A percentile compares a stretch with the other conserved stretches of the same genome.
Evolutionary conservation across 352 stramenopile species (phyloP).

Genomic region (Thalassiosira exigua): DNA sequence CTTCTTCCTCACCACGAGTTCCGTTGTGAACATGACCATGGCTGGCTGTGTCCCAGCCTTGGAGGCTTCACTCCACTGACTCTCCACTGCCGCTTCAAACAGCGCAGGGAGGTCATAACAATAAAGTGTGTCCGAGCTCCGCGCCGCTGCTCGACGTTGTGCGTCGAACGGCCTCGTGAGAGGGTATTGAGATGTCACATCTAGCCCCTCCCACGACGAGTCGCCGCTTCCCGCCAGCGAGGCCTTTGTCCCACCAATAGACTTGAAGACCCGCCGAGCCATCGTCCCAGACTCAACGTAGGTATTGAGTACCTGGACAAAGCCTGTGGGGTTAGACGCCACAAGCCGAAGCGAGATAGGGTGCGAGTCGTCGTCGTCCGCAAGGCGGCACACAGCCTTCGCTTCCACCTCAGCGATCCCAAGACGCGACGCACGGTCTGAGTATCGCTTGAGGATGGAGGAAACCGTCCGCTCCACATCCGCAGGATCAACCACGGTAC

Average conservation of each 20-base stretch:
- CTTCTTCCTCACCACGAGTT: constrained; percentile 92
- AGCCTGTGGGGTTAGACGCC: constrained; percentile 97
- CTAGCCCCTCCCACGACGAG: constrained; percentile 93
- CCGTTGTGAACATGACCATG: constrained; percentile 91
- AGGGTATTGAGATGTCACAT: constrained; percentile 96
- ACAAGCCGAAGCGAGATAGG: constrained; percentile 96
- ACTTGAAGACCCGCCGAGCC: constrained; percentile 78
- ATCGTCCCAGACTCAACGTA: constrained; percentile 95
- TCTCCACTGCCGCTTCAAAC: constrained; percentile 95
- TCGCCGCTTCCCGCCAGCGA: constrained; percentile 88
- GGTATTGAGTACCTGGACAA: constrained; percentile 98
- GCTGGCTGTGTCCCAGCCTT: constrained; percentile 61
- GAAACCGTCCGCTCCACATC: constrained; percentile 96
- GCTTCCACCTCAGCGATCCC: constrained; percentile 96
- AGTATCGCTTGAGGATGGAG: constrained; percentile 87
- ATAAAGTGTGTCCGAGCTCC: constrained; percentile 92
- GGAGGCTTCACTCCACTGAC: constrained; percentile 80
- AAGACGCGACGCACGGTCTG: constrained; percentile 90
- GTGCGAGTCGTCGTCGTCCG: constrained; percentile 87
- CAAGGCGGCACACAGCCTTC: constrained; percentile 93
- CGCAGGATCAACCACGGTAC: constrained; percentile 90
- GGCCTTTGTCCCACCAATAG: constrained; percentile 91
- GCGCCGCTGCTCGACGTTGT: constrained; percentile 88
- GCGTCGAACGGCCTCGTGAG: constrained; percentile 94
- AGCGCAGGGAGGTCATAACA: constrained; percentile 99